Evolutionary conservation across 371 early-diverging fungal genomes (phyloP), one percentile per base, ranked within the genome.

Genomic region (Gilbertella persicaria): DNA sequence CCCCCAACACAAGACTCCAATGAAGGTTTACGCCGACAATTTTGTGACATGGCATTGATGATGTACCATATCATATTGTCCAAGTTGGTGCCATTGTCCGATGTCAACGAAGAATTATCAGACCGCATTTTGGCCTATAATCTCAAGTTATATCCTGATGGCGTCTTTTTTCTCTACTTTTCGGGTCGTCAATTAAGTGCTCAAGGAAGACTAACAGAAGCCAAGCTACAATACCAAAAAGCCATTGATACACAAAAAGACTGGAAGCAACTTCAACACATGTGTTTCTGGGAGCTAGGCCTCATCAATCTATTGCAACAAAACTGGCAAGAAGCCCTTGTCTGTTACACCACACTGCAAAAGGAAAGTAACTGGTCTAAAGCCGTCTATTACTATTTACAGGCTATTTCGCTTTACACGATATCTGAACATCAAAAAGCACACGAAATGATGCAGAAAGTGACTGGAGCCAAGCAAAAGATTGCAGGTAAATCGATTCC

Each of bases 401-500:
- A 79, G 17, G 90, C 86, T 0, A 53, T 80, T 17, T 81, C 76
- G 23, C 40, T 86, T 41, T 86, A 79, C 28, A 52, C 59, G 35
- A 36, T 51, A 0, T 48, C 58, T 14, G 36, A 13, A 0, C 25
- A 50, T 5, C 28, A 48, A 23, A 38, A 23, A 37, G 54, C 67
- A 20, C 29, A 53, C 4, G 50, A 60, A n/a, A 64, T 83, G 62
- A 82, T 92, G 79, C 60, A 66, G 21, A 67, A 73, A 19, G 86
- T 92, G 17, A 79, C 82, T 5, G 65, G 63, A 12, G 55, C 80
- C 5, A 77, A 71, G 50, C 83, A 84, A 66, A 88, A 84, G 62
- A 82, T 92, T 40, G 92, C 89, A 20, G 93, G 93, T 29, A 87
- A 89, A 65, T 84, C 86, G 0, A 78, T 92, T 30, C 89, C 92